Conservation (phyloP, 805 yeast species). For the Candida coleopterorum region DNA sequence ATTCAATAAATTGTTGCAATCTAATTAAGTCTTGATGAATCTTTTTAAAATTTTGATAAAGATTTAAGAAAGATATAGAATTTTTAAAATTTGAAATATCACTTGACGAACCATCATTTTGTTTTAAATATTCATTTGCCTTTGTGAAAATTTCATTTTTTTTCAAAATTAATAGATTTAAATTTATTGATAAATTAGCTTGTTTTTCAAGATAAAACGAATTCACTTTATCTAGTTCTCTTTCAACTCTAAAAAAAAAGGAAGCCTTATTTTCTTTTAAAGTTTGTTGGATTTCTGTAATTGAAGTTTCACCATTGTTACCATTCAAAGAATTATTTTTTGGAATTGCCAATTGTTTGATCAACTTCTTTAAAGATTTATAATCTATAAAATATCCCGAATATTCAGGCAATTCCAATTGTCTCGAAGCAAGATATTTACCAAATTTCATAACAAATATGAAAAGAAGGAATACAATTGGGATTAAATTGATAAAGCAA, state of each 20-base stretch:
- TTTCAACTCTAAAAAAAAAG: slow-evolving; percentile 81
- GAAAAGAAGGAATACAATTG: too few species aligned
- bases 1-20: slow-evolving; percentile 87
- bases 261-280: slow-evolving; percentile 89
- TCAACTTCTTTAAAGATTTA: slow-evolving; percentile 87
- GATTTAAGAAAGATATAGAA: slow-evolving; percentile 73
- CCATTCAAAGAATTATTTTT: slow-evolving; percentile 14
- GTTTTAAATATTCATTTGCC: slow-evolving; percentile 9
- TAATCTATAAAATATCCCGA: slow-evolving; percentile 91
- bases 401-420: slow-evolving; percentile 91
- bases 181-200: slow-evolving; percentile 73
- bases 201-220: slow-evolving; percentile 89
- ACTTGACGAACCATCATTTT: slow-evolving; percentile 1
- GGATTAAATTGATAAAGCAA: neutral
- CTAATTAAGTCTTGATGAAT: slow-evolving; percentile 85
- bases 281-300: slow-evolving; percentile 32
- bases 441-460: slow-evolving; percentile 71
- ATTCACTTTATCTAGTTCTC: slow-evolving; percentile 94
- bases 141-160: slow-evolving; percentile 47
- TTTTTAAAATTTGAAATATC: slow-evolving; percentile 43
- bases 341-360: slow-evolving; percentile 67
- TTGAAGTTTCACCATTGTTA: slow-evolving; percentile 1
- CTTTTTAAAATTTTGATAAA: slow-evolving; percentile 85
- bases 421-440: slow-evolving; percentile 89
- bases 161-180: slow-evolving; percentile 72